Conservation (phyloP, 345 rosid genomes). For the Passiflora organensis region DNA sequence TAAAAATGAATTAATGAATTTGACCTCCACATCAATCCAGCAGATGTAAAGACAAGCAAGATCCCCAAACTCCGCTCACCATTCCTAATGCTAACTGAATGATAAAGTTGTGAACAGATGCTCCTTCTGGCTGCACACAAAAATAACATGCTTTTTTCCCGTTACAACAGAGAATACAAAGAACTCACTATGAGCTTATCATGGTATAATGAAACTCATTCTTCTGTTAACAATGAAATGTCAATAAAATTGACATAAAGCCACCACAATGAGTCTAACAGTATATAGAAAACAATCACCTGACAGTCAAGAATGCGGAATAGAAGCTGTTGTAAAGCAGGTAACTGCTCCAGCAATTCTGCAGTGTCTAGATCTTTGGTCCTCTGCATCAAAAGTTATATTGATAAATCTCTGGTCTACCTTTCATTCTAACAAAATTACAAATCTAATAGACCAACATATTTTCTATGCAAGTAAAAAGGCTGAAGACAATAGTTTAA, state of each 20-base stretch:
- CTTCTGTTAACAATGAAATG: neutral
- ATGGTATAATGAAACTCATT: neutral
- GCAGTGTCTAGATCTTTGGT: conserved; percentile 86
- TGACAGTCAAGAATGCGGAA: conserved; percentile 88
- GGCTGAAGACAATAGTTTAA: too few relatives aligned
- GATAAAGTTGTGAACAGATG: conserved; percentile 72
- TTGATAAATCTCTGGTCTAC: neutral
- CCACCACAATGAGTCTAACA: neutral
- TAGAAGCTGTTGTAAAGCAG: conserved; percentile 87
- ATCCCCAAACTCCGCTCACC: conserved; percentile 45
- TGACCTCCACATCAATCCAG: conserved; percentile 5
- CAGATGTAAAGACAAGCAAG: neutral
- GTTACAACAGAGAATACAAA: conserved; percentile 2
- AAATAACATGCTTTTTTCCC: conserved; percentile 15
- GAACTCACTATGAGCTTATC: neutral
- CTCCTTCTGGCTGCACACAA: conserved; percentile 82
- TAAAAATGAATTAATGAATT: conserved; percentile 3
- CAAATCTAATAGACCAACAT: neutral
- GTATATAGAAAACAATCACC: conserved; percentile 34
- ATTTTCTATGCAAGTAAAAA: neutral
- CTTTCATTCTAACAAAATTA: neutral
- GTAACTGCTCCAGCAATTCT: conserved; percentile 85
- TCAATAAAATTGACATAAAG: conserved; percentile 2
- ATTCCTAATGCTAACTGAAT: conserved; percentile 82
- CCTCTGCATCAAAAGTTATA: conserved; percentile 41